Evolutionary conservation across 176 grass and related monocot genomes (phyloP).

Genomic region (Musa schizocarpa): DNA sequence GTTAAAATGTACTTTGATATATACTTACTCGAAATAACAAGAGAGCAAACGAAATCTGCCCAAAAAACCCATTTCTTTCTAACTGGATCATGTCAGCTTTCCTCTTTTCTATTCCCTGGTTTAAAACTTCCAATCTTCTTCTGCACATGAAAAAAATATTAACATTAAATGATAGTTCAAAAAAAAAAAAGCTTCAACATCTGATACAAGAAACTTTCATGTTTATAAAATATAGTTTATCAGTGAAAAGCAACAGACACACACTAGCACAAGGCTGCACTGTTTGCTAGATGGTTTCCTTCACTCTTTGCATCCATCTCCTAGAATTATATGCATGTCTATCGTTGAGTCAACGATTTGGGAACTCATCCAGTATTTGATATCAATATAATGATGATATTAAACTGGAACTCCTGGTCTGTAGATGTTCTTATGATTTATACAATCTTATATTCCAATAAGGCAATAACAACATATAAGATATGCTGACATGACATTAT

Average conservation of each 20-base stretch:
- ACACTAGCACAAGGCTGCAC: too few relatives aligned
- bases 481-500: not conserved
- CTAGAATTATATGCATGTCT: too few relatives aligned
- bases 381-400: too few relatives aligned
- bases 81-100: constrained; percentile 9
- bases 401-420: too few relatives aligned
- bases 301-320: too few relatives aligned
- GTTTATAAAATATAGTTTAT: not conserved
- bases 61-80: constrained; percentile 38
- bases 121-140: constrained; percentile 74
- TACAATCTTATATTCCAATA: too few relatives aligned
- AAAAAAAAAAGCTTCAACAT: not conserved
- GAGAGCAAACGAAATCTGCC: constrained; percentile 13
- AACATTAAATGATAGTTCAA: too few relatives aligned
- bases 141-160: constrained; percentile 23
- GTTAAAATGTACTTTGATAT: not conserved
- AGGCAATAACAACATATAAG: not conserved
- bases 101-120: constrained; percentile 49
- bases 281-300: too few relatives aligned
- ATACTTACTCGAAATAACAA: not conserved
- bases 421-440: too few relatives aligned
- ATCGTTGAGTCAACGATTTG: too few relatives aligned
- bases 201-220: not conserved
- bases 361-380: too few relatives aligned
- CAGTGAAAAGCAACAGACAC: not conserved